These are phyloP conservation scores for Pistacia atlantica DNA, from an alignment of 345 rosid species.

Conservation along the genomic window DNA sequence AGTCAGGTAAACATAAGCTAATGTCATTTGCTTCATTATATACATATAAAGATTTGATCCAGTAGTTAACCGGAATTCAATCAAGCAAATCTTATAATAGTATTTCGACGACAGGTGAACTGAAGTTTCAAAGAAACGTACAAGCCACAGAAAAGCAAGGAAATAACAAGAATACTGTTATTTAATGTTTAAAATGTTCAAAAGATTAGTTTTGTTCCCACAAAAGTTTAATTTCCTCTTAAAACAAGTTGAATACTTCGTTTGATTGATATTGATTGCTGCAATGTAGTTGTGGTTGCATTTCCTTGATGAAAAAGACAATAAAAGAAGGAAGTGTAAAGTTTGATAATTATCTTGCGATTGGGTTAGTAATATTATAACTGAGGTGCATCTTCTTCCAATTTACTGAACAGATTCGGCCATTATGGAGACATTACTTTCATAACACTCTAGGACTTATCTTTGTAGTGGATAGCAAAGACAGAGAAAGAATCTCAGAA, in stretches of 20 bases:
- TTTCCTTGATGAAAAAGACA: background rate
- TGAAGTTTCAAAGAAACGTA: background rate
- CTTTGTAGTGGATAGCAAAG: constrained; percentile 80
- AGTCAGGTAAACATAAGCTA: constrained; percentile 42
- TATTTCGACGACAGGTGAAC: background rate
- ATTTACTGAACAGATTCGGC: constrained; percentile 54
- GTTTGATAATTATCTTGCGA: too few relatives aligned
- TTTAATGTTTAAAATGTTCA: background rate
- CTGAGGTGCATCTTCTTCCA: background rate
- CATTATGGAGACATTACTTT: constrained; percentile 77
- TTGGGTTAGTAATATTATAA: background rate
- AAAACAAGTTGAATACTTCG: too few relatives aligned
- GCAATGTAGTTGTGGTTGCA: background rate
- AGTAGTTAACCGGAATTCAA: background rate
- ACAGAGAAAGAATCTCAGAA: constrained; percentile 56
- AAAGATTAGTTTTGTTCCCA: too few relatives aligned
- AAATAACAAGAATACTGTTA: background rate
- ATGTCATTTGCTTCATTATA: background rate
- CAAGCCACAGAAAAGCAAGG: too few relatives aligned
- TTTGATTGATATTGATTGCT: background rate
- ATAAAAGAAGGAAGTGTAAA: too few relatives aligned
- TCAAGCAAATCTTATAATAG: background rate
- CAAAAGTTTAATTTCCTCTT: too few relatives aligned
- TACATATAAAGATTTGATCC: background rate
- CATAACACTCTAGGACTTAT: constrained; percentile 57